Conservation (phyloP, 2,329 filamentous ascomycete genomes). For the Aureobasidium sp. region DNA sequence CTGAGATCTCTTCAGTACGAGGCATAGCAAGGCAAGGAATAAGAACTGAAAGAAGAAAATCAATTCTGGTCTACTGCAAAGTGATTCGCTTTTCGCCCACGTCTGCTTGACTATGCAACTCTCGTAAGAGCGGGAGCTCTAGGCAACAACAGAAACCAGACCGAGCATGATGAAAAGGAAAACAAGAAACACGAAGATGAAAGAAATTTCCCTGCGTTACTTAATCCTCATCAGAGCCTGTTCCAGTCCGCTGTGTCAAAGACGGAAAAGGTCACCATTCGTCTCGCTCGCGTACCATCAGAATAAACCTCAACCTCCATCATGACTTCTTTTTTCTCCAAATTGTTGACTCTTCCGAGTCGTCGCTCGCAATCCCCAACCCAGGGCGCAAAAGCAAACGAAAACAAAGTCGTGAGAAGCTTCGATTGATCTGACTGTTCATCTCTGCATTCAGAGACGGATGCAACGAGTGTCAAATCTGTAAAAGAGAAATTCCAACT, state of each 20-base stretch:
- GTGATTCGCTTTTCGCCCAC: slow-evolving; percentile 6
- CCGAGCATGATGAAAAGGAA: slow-evolving; percentile 1
- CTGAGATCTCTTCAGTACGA: not conserved
- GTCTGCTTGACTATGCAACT: slow-evolving; percentile 2
- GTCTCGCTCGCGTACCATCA: not conserved
- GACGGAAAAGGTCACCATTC: not conserved
- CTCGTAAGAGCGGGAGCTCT: slow-evolving; percentile 5
- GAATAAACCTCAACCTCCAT: not conserved
- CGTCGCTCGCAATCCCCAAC: not conserved
- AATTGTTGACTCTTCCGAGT: slow-evolving; percentile 3
- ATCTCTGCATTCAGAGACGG: not conserved
- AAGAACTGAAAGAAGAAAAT: not conserved
- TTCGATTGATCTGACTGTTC: not conserved
- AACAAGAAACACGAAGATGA: slow-evolving; percentile 8
- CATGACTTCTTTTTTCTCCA: not conserved
- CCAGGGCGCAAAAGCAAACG: slow-evolving; percentile 7
- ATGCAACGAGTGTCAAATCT: slow-evolving; percentile 3
- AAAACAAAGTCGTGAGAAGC: not conserved
- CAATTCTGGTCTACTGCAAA: slow-evolving; percentile 11
- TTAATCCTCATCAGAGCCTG: not conserved
- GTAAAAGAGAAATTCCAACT: not conserved
- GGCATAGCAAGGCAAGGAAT: not conserved
- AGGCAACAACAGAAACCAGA: slow-evolving; percentile 1
- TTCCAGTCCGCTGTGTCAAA: slow-evolving; percentile 6
- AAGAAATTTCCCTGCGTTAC: slow-evolving; percentile 8